phyloP scores from a whole-genome alignment of 345 rosid species.

The Eucalyptus melliodora region DNA sequence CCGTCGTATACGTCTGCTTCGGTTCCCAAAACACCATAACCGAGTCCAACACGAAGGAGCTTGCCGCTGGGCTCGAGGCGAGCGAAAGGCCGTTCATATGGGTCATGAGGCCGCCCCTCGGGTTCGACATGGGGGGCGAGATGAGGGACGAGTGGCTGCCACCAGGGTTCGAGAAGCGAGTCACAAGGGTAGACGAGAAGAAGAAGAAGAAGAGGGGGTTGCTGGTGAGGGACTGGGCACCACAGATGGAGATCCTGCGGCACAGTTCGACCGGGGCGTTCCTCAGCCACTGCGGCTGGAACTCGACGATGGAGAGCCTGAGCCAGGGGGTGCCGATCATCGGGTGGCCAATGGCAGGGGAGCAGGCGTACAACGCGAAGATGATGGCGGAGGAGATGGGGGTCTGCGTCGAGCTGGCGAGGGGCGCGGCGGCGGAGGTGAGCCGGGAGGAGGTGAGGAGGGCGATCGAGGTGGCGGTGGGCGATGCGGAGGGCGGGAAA shows the following conservation, averaged over 20 bases:
- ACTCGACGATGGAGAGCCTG: conserved; percentile 39
- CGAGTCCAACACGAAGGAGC: conserved; percentile 28
- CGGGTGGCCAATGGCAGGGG: conserved; percentile 48
- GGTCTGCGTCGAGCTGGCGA: conserved; percentile 26
- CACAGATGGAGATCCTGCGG: conserved; percentile 35
- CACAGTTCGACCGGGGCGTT: conserved; percentile 32
- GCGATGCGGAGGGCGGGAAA: not conserved
- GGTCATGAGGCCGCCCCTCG: conserved; percentile 38
- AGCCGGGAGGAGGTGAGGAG: not conserved
- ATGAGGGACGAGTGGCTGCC: conserved; percentile 37
- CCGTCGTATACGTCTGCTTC: conserved; percentile 34
- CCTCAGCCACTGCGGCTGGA: conserved; percentile 52
- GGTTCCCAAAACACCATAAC: conserved; percentile 40
- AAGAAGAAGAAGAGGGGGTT: conserved; percentile 9
- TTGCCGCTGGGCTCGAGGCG: conserved; percentile 29
- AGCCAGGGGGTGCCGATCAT: conserved; percentile 40
- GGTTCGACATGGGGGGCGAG: conserved; percentile 18
- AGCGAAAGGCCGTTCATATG: conserved; percentile 31
- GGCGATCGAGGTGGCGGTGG: not conserved
- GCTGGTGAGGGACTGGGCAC: conserved; percentile 35
- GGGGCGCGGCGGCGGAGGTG: conserved; percentile 1
- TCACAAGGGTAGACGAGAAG: not conserved
- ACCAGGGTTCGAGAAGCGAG: conserved; percentile 22
- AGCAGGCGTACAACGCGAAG: conserved; percentile 32
- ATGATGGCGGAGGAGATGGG: conserved; percentile 47